Evolutionary conservation across 768 basidiomycete species (phyloP), one percentile per base, ranked within the genome.

Genomic region (Gyrodon lividus): DNA sequence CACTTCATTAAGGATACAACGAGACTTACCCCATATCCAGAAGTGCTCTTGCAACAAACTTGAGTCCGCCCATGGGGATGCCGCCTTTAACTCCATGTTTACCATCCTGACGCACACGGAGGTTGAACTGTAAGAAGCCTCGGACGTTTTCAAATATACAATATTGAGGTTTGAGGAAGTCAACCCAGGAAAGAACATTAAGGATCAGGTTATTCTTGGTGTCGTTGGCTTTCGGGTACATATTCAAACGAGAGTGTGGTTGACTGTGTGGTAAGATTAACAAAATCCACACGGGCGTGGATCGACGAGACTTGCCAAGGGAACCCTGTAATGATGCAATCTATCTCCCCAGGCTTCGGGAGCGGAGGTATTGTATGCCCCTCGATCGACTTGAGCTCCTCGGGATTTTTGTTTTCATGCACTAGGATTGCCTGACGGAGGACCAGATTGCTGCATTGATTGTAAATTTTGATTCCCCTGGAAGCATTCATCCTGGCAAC

Each of bases 11-110:
- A 52, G 6, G 13, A 12, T 20, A 43, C 39, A 30, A 26, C 0
- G n/a, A 12, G 14, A 33, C 72, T 46, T 64, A 90, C 89, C 77
- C 76, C 79, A 93, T 81, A 26, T 83, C 79, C 4, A 84, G 59
- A 54, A 92, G 61, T 0, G 81, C 79, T 4, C 82, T 71, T 0
- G 82, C 61, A 17, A 90, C 60, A 16, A 92, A 74, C 63, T 89
- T 91, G 1, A 92, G 60, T 0, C 87, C 87, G 6, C 91, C 90
- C 77, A 81, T 80, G n/a, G 77, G 72, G 34, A 89, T 79, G 0
- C 86, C 87, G 12, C 86, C 87, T 39, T 72, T 74, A 0, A 83
- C 72, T n/a, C 69, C 60, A 65, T 87, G 68, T 26, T 58, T 63
- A 19, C 65, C 62, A 3, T 59, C 60, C 52, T 76, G 76, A 14